Conservation (phyloP, 345 rosid species). For the Orychophragmus violaceus region DNA sequence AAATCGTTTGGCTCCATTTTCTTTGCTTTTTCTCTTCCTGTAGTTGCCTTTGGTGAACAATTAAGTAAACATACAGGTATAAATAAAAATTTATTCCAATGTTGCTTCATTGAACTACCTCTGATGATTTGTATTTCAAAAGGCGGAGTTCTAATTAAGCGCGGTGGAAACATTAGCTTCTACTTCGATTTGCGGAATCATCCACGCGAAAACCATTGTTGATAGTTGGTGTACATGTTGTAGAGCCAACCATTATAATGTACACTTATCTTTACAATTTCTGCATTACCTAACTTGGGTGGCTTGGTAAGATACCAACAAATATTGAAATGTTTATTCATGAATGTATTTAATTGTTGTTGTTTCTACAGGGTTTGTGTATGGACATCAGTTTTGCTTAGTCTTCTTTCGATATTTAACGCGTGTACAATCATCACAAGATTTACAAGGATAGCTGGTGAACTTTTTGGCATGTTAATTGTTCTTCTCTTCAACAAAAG, state of each 20-base stretch:
- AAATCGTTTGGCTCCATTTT: constrained; percentile 76
- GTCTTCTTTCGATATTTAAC: constrained; percentile 58
- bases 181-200: constrained; percentile 68
- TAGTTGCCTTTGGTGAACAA: constrained; percentile 85
- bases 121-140: neutral
- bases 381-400: constrained; percentile 56
- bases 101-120: neutral
- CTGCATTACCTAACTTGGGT: constrained; percentile 62
- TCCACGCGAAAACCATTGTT: constrained; percentile 79
- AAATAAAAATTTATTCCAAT: neutral
- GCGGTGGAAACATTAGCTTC: constrained; percentile 73
- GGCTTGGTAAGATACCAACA: constrained; percentile 43
- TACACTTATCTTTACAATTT: constrained; percentile 69
- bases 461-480: constrained; percentile 72
- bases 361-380: constrained; percentile 52
- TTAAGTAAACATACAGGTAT: constrained; percentile 68
- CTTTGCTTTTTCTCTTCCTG: constrained; percentile 85
- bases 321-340: no score
- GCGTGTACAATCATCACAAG: constrained; percentile 48
- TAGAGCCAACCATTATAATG: constrained; percentile 82
- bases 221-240: constrained; percentile 78
- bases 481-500: constrained; percentile 63
- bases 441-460: constrained; percentile 70
- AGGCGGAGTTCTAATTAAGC: constrained; percentile 69
- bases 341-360: no score